Evolutionary conservation across 75 land plant genomes (phyloP), one percentile per base, ranked within the genome.

Genomic region (Sequoia sempervirens): DNA sequence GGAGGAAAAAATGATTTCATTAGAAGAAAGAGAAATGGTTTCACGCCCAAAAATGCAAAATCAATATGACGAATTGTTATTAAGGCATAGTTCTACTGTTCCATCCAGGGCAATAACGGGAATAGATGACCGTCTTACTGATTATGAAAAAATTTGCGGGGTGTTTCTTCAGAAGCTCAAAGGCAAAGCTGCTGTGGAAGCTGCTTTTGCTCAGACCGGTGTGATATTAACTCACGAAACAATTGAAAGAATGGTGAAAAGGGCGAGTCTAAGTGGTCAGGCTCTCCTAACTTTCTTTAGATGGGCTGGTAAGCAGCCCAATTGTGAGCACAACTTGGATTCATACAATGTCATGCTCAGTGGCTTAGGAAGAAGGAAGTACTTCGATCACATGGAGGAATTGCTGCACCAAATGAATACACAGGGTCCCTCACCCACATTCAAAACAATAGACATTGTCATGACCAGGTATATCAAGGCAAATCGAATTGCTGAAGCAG

Each of bases 111-210:
- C 1, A 43, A 13, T 45, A 0, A 23, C 30, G 3, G 30, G 80
- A 2, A 8, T 78, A 26, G 80, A 78, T 78, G 80, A 78, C 80
- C 80, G n/a, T 20, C 52, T 78, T 41, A 41, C 80, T n/a, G 80
- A 78, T 45, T 78, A 78, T n/a, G 95, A 93, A 30, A 91, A 90
- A 81, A 73, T 93, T 10, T 85, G 95, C 32, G 95, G 94, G 7
- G 88, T 93, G 52, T 93, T 93, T 79, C 89, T 93, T 81, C 91
- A 90, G 87, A 91, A 89, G 53, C 84, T 88, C 28, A 83, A n/a
- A 9, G 92, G 95, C 4, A 90, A 58, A 70, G 61, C 90, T 37
- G 92, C 88, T 28, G 81, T 91, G n/a, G 88, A 90, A 34, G 54
- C 84, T 11, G 93, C 93, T 5, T 70, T 93, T 5, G 30, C 79